phyloP scores from a whole-genome alignment of 768 basidiomycete species.

The Amanita exitialis region DNA sequence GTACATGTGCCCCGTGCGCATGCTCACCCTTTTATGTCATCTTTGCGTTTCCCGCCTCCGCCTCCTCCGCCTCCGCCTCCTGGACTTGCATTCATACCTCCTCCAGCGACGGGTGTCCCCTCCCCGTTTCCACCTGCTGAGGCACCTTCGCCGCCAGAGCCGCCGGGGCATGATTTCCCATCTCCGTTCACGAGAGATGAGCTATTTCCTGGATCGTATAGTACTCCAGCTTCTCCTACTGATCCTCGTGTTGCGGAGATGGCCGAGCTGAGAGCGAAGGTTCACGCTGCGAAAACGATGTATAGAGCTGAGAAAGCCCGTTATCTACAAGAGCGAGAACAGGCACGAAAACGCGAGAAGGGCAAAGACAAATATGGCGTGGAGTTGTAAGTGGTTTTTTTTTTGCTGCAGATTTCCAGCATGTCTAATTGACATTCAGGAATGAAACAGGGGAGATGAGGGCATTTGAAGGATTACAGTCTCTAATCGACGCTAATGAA shows the following conservation, averaged over 20 bases:
- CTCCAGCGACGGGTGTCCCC: constrained; percentile 11
- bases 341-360: constrained; percentile 32
- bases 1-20: constrained; percentile 2
- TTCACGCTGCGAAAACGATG: constrained; percentile 54
- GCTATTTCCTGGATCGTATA: background rate
- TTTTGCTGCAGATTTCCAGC: background rate
- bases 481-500: background rate
- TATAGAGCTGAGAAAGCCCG: constrained; percentile 67
- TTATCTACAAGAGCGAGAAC: constrained; percentile 43
- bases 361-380: constrained; percentile 21
- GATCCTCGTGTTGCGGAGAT: background rate
- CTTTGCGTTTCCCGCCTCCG: background rate
- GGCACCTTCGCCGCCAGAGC: constrained; percentile 10
- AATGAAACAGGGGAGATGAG: background rate
- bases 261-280: constrained; percentile 28
- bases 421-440: background rate
- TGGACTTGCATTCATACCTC: constrained; percentile 9
- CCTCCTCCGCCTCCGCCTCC: constrained; percentile 8
- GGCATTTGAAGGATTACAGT: constrained; percentile 3
- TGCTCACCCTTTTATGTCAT: background rate
- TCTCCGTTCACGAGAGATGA: background rate
- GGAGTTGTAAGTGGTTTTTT: background rate
- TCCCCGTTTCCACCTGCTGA: constrained; percentile 10
- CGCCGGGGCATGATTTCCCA: background rate
- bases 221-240: background rate